Evolutionary conservation across 805 yeast genomes (phyloP).

Genomic region (Suhomyces pyralidae): DNA sequence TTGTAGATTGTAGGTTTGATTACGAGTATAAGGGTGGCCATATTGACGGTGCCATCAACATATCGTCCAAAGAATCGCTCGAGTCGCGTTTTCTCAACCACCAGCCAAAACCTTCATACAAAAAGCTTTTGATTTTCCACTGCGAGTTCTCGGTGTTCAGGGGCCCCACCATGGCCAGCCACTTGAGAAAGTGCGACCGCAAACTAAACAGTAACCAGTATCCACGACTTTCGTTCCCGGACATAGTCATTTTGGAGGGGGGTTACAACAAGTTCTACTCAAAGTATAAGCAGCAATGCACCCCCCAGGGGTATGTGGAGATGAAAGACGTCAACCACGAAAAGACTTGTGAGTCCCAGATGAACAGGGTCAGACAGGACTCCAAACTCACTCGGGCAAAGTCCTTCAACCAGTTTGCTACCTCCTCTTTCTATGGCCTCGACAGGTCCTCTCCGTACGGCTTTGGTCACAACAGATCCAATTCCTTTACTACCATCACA

Average conservation of each 20-base stretch:
- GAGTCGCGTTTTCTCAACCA: slow-evolving; percentile 39
- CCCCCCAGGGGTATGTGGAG: slow-evolving; percentile 76
- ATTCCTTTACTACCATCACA: slow-evolving; percentile 29
- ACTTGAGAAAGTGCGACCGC: slow-evolving; percentile 81
- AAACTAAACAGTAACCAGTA: slow-evolving; percentile 66
- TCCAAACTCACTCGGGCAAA: slow-evolving; percentile 41
- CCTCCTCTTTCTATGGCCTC: slow-evolving; percentile 11
- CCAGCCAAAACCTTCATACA: slow-evolving; percentile 10
- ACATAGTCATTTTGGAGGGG: slow-evolving; percentile 82
- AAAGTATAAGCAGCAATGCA: slow-evolving; percentile 54
- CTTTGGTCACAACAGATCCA: slow-evolving; percentile 21
- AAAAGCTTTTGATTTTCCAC: slow-evolving; percentile 72
- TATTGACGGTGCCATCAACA: slow-evolving; percentile 75
- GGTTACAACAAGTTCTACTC: slow-evolving; percentile 83
- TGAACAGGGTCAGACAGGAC: slow-evolving; percentile 42
- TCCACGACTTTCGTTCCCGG: slow-evolving; percentile 84
- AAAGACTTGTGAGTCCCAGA: slow-evolving; percentile 44
- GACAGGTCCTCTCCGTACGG: slow-evolving; percentile 22
- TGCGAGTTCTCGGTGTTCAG: slow-evolving; percentile 92
- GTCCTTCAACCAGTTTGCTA: slow-evolving; percentile 23
- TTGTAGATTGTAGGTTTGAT: slow-evolving; percentile 88
- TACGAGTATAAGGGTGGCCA: slow-evolving; percentile 95
- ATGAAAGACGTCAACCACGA: slow-evolving; percentile 57
- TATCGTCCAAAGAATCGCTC: slow-evolving; percentile 65
- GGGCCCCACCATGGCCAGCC: slow-evolving; percentile 91